phyloP scores from a whole-genome alignment of 257 asterid genomes.

The Solanum sparsipilum region DNA sequence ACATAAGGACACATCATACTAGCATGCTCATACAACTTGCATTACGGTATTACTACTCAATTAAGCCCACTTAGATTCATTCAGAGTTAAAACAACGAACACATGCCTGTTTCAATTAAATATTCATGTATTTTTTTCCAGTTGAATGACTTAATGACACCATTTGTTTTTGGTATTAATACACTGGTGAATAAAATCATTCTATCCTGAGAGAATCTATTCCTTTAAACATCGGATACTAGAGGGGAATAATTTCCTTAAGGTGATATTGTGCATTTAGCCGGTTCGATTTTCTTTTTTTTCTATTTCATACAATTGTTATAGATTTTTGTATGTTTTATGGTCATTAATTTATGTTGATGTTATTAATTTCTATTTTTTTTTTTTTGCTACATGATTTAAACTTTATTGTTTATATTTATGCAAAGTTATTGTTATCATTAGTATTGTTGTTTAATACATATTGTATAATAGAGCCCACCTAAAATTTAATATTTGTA shows the following conservation, averaged over 20 bases:
- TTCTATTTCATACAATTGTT: too few relatives aligned
- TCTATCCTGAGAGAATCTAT: neutral
- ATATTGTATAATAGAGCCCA: neutral
- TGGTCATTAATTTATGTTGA: neutral
- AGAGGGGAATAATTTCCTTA: neutral
- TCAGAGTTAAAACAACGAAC: too few relatives aligned
- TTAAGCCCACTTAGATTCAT: too few relatives aligned
- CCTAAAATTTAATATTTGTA: neutral
- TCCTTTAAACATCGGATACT: neutral
- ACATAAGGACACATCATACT: too few relatives aligned
- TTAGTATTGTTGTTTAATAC: neutral
- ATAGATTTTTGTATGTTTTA: too few relatives aligned
- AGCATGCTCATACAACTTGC: too few relatives aligned
- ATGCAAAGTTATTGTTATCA: neutral
- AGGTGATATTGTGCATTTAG: neutral
- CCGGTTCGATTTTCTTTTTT: neutral
- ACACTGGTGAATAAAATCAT: too few relatives aligned
- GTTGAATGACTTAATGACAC: neutral
- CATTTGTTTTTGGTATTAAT: too few relatives aligned
- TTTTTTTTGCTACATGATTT: neutral
- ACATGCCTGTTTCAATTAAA: too few relatives aligned
- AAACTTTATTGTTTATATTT: neutral
- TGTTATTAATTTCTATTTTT: too few relatives aligned
- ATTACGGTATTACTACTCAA: too few relatives aligned
- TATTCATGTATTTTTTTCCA: too few relatives aligned